phyloP scores from a whole-genome alignment of 2,329 filamentous ascomycete species.

The Microsporum ferrugineum region DNA sequence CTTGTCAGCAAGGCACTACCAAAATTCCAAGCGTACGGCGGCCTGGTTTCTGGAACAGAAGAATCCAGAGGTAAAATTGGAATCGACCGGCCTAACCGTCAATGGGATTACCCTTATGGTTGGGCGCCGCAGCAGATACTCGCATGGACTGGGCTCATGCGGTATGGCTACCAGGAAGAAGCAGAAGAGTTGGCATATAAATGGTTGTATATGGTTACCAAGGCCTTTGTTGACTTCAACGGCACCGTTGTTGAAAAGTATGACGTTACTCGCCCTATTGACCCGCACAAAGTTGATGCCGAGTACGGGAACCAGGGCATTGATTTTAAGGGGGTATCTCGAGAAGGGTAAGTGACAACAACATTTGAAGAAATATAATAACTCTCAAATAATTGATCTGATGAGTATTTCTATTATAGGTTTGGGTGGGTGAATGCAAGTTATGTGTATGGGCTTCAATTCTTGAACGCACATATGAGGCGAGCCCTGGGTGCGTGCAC shows the following conservation, averaged over 20 bases:
- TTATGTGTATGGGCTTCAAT: constrained; percentile 84
- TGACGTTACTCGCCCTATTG: constrained; percentile 79
- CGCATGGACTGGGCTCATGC: constrained; percentile 83
- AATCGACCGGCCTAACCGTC: constrained; percentile 77
- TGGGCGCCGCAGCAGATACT: constrained; percentile 99
- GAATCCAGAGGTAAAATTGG: constrained; percentile 72
- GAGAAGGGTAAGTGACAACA: constrained; percentile 64
- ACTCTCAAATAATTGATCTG: neutral
- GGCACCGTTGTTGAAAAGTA: constrained; percentile 98
- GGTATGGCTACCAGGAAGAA: constrained; percentile 85
- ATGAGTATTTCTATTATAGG: constrained; percentile 36
- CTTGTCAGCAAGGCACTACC: constrained; percentile 75
- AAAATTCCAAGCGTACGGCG: constrained; percentile 76
- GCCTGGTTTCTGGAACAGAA: constrained; percentile 79
- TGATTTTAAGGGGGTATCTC: constrained; percentile 90
- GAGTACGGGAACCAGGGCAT: constrained; percentile 96
- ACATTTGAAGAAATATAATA: neutral
- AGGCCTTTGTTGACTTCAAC: constrained; percentile 96
- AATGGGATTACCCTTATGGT: constrained; percentile 97
- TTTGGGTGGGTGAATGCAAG: constrained; percentile 99
- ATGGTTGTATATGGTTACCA: constrained; percentile 97
- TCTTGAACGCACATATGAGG: constrained; percentile 79
- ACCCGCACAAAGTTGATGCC: constrained; percentile 87
- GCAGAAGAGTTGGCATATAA: constrained; percentile 85
- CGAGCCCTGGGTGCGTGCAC: constrained; percentile 81